Evolutionary conservation across 2,329 filamentous ascomycete genomes (phyloP), one percentile per base, ranked within the genome.

Genomic region (Colletotrichum sojae): DNA sequence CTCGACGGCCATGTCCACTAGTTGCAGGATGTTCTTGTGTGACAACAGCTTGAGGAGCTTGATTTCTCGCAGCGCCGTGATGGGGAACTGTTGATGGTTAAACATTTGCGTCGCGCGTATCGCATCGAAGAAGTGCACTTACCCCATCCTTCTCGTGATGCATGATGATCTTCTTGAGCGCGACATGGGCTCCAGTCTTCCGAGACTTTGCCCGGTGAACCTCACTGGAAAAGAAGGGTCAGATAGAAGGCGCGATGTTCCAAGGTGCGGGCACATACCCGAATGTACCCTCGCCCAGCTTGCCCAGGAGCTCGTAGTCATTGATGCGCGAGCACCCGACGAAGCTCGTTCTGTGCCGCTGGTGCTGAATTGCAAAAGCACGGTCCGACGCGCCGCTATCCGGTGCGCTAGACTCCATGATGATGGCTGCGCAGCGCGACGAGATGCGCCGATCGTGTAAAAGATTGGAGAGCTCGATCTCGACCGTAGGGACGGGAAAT

Each of bases 101-200:
- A 71, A 46, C 22, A 6, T 39, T 15, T 40, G 27, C 39, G 39
- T 39, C 15, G 4, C 15, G 15, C n/a, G 22, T 5, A n/a, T 20
- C 20, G 46, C 16, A 25, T 46, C 31, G n/a, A 22, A 22, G 20
- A 22, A 51, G 18, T 82, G 90, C 16, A 82, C 90, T 75, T 82
- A 93, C 91, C 57, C 96, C 96, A 81, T 99, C 96, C 80, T 98
- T 98, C 84, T 99, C 96, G 80, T 98, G 97, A 80, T 98, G 96
- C 93, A 98, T 98, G 73, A 99, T 90, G 73, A 99, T 99, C 87
- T 98, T 98, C 85, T 99, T 99, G 76, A 99, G 82, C 4, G 96
- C 96, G 70, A 97, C 92, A 53, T 95, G 81, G 25, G 89, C 86
- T 62, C 93, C 92, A 1, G 90, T 93, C 76, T 88, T 92, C 75